Percentiles rank a stretch among this genome's conserved stretches.
These are phyloP conservation scores for Diplosphaera chodatii DNA, from an alignment of 139 green algal species.

Conservation along the genomic window DNA sequence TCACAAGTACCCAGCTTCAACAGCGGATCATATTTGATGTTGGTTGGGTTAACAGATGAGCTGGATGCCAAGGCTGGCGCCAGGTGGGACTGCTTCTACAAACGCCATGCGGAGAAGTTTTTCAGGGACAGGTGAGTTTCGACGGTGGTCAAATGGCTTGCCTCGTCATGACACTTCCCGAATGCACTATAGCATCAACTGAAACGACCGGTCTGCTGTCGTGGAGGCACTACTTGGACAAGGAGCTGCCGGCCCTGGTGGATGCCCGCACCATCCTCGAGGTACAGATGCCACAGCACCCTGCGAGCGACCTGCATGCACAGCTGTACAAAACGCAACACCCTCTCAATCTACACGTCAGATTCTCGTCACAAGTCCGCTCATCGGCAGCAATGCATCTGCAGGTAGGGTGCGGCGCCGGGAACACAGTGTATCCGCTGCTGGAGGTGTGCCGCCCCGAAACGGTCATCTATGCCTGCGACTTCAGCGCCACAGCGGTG, in stretches of 20 bases:
- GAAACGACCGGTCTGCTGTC: conserved; percentile 30
- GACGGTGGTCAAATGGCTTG: too few species aligned
- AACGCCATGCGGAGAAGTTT: conserved; percentile 61
- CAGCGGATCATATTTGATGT: too few species aligned
- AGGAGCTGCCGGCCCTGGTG: conserved; percentile 53
- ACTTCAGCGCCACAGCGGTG: conserved; percentile 79
- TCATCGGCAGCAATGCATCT: background rate
- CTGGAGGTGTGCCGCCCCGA: conserved; percentile 55
- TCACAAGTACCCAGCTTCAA: too few species aligned
- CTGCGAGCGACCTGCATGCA: too few species aligned
- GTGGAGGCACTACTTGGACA: conserved; percentile 77
- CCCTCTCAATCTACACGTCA: background rate
- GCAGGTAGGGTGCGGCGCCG: conserved; percentile 91
- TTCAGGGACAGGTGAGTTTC: conserved; percentile 40
- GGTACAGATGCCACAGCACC: too few species aligned
- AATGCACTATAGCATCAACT: background rate
- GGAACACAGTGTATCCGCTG: conserved; percentile 88
- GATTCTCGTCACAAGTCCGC: background rate
- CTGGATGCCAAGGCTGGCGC: conserved; percentile 51
- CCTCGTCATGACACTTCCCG: too few species aligned
- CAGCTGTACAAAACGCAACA: background rate
- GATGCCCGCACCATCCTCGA: conserved; percentile 32
- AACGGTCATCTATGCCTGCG: conserved; percentile 69
- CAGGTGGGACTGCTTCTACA: conserved; percentile 85
- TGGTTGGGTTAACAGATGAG: too few species aligned